Percentiles rank a stretch among this genome's conserved stretches.
phyloP scores from a whole-genome alignment of 129 eudicot species.

The Saposhnikovia divaricata region DNA sequence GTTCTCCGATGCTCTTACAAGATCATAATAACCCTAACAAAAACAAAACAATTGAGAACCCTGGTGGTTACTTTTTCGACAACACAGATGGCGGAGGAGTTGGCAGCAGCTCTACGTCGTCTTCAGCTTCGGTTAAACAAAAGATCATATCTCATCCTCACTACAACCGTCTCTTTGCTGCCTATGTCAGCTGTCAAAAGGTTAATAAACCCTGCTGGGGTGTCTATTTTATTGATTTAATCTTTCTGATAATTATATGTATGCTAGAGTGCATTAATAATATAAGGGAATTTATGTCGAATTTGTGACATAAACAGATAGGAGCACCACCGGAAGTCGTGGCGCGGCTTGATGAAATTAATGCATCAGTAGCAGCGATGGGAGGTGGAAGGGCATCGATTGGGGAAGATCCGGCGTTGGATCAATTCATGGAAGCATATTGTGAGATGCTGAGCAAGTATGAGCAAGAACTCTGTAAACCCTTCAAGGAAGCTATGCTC shows the following conservation, averaged over 20 bases:
- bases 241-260: background rate
- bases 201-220: slow-evolving; percentile 14
- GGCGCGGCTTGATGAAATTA: slow-evolving; percentile 73
- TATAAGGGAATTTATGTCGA: background rate
- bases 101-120: slow-evolving; percentile 16
- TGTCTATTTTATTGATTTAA: too few species aligned
- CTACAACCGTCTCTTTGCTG: slow-evolving; percentile 82
- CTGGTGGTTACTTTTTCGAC: slow-evolving; percentile 34
- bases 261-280: background rate
- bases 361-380: slow-evolving; percentile 23
- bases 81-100: slow-evolving; percentile 1
- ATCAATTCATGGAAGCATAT: slow-evolving; percentile 97
- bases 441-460: slow-evolving; percentile 90
- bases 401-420: slow-evolving; percentile 91
- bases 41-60: slow-evolving; percentile 14
- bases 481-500: slow-evolving; percentile 93
- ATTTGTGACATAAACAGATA: slow-evolving; percentile 31
- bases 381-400: slow-evolving; percentile 24
- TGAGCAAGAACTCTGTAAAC: slow-evolving; percentile 88
- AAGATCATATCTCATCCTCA: slow-evolving; percentile 97
- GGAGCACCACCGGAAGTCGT: slow-evolving; percentile 97
- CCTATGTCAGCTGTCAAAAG: slow-evolving; percentile 87
- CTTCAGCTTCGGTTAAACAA: slow-evolving; percentile 36
- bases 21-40: slow-evolving; percentile 15
- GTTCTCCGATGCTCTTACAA: background rate